Evolutionary conservation across 1,284 basidiomycete genomes (phyloP), one percentile per base, ranked within the genome.

Genomic region (Trichosporon faecale): DNA sequence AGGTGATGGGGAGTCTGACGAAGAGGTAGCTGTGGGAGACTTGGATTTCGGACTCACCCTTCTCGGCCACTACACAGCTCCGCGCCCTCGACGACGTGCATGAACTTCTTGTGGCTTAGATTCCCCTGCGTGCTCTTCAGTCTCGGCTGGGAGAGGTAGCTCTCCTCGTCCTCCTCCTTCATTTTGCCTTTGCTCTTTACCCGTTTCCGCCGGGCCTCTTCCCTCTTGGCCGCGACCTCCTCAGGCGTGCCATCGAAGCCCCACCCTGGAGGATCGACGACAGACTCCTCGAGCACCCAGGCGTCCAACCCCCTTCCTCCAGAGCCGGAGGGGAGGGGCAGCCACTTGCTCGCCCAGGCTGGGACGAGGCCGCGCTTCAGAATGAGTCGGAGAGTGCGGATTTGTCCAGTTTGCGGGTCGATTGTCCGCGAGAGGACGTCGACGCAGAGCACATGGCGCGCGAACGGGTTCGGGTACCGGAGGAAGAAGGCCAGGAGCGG

Each of bases 391-490:
- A 91, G 92, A 0, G 95, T 98, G 68, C 90, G 84, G n/a, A 98
- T 87, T 12, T 91, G 89, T 29, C 93, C 92, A 0, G 81, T 82
- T 1, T 86, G 84, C 21, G 90, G 85, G 11, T 91, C 90, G 73
- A 91, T 85, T 4, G 84, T 86, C 73, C 95, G 91, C 68, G 92
- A 91, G 72, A 98, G 88, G 72, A 98, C 94, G 85, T 98, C 96
- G 86, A 94, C 95, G 8, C 94, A 94, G 71, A 97, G 85, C 79
- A 99, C 92, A 83, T 99, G 96, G 12, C 93, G 88, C 6, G 96
- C 93, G 77, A 93, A 93, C 55, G 96, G 95, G 83, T 98, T 99
- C 3, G 97, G 96, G 82, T 99, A 99, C 74, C 97, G 91, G 72
- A 98, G 87, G 79, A 95, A 94, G 86, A 93, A 98, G 18, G 95